A percentile compares a stretch with the other conserved stretches of the same genome.
Evolutionary conservation across 352 stramenopile species (phyloP).

Genomic region (Globisporangium echinulatum): DNA sequence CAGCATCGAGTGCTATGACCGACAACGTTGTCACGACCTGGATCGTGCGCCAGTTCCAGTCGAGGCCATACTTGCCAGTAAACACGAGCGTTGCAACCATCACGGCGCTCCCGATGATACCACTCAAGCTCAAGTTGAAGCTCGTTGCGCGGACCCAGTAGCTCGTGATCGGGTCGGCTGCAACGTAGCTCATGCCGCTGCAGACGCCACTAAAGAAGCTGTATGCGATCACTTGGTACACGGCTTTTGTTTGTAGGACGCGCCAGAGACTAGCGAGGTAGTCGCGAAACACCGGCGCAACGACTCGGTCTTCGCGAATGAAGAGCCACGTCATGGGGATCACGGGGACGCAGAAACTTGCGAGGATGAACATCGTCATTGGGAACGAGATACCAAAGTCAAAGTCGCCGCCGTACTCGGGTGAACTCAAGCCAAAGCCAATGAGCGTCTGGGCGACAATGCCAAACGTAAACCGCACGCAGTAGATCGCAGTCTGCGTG

Average conservation of each 20-base stretch:
- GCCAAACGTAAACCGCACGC: slow-evolving; percentile 28
- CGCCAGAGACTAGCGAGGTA: slow-evolving; percentile 34
- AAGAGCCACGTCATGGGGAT: slow-evolving; percentile 43
- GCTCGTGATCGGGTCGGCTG: slow-evolving; percentile 24
- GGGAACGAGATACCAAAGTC: slow-evolving; percentile 33
- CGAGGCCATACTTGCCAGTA: slow-evolving; percentile 29
- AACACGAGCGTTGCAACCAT: slow-evolving; percentile 26
- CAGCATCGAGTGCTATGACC: slow-evolving; percentile 22
- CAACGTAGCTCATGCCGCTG: slow-evolving; percentile 26
- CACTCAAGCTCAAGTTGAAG: slow-evolving; percentile 24
- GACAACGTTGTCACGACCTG: slow-evolving; percentile 15
- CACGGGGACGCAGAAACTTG: slow-evolving; percentile 21
- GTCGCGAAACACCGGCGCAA: slow-evolving; percentile 21
- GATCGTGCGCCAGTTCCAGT: slow-evolving; percentile 40
- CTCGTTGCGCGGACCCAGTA: slow-evolving; percentile 29
- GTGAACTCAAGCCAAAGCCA: slow-evolving; percentile 36
- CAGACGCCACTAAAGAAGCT: slow-evolving; percentile 38
- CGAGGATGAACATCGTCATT: slow-evolving; percentile 29
- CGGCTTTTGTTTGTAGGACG: slow-evolving; percentile 25
- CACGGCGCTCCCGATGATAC: slow-evolving; percentile 21
- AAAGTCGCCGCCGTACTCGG: slow-evolving; percentile 36
- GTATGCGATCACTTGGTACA: slow-evolving; percentile 49
- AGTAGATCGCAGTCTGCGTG: slow-evolving; percentile 44
- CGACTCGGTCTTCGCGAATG: slow-evolving; percentile 36
- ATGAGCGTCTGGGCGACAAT: slow-evolving; percentile 32